These are phyloP conservation scores for barrel medic (Medicago truncatula) DNA, from an alignment of 306 rosid species.

Conservation along the genomic window MtrunA17r5.0-ANR NC_053042.1:47369501-47370000, in stretches of 20 bases:
- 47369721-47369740: slow-evolving; percentile 91
- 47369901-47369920: slow-evolving; percentile 66
- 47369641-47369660: slow-evolving; percentile 94
- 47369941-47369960: slow-evolving; percentile 78
- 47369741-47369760: slow-evolving; percentile 91
- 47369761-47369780: slow-evolving; percentile 99
- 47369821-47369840: background rate
- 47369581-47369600: slow-evolving; percentile 31
- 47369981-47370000: slow-evolving; percentile 88
- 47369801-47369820: slow-evolving; percentile 17
- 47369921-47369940: slow-evolving; percentile 79
- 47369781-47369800: slow-evolving; percentile 71
- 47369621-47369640: slow-evolving; percentile 55
- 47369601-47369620: slow-evolving; percentile 12
- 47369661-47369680: slow-evolving; percentile 84
- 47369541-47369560: slow-evolving; percentile 12
- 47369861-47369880: slow-evolving; percentile 92
- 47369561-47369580: slow-evolving; percentile 14
- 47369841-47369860: slow-evolving; percentile 31
- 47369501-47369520: slow-evolving; percentile 14
- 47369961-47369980: slow-evolving; percentile 97
- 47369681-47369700: slow-evolving; percentile 72
- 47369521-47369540: slow-evolving; percentile 32
- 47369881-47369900: slow-evolving; percentile 79
- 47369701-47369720: slow-evolving; percentile 87